Evolutionary conservation across 2,329 filamentous ascomycete species (phyloP).

Genomic region (Allantophomopsis cytisporea): DNA sequence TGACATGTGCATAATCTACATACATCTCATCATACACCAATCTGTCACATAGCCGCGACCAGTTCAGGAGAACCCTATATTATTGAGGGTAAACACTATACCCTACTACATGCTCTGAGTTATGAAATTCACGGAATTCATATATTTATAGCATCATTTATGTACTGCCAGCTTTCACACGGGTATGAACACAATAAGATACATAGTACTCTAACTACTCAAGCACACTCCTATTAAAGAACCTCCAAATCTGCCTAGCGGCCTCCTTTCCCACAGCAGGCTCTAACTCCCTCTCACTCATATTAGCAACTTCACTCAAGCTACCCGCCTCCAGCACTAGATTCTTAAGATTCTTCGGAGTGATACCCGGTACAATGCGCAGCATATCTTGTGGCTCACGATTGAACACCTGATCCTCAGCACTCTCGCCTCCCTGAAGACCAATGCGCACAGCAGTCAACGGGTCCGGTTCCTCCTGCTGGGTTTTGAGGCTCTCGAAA

Average conservation of each 20-base stretch:
- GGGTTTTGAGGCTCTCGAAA: constrained; percentile 83
- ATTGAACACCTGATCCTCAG: constrained; percentile 63
- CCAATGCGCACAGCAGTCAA: constrained; percentile 75
- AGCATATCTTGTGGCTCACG: constrained; percentile 86
- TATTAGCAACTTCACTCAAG: constrained; percentile 74
- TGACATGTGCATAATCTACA: no score
- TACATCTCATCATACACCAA: no score
- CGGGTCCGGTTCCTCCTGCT: constrained; percentile 82
- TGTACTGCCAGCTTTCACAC: no score
- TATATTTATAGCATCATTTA: no score
- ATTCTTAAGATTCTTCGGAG: constrained; percentile 60
- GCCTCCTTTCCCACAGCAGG: constrained; percentile 66
- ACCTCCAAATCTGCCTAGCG: constrained; percentile 61
- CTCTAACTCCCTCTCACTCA: constrained; percentile 60
- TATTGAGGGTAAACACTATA: no score
- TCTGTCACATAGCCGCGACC: no score
- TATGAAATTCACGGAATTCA: no score
- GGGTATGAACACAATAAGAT: no score
- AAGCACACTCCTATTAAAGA: constrained; percentile 47
- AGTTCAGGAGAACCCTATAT: no score
- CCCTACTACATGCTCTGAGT: no score
- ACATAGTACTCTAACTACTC: background rate
- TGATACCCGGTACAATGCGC: constrained; percentile 70
- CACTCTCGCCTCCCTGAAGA: constrained; percentile 48
- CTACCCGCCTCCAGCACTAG: constrained; percentile 63